A percentile compares a stretch with the other conserved stretches of the same genome.
These are phyloP conservation scores for Linum usitatissimum DNA, from an alignment of 345 rosid genomes.

Conservation along the genomic window DNA sequence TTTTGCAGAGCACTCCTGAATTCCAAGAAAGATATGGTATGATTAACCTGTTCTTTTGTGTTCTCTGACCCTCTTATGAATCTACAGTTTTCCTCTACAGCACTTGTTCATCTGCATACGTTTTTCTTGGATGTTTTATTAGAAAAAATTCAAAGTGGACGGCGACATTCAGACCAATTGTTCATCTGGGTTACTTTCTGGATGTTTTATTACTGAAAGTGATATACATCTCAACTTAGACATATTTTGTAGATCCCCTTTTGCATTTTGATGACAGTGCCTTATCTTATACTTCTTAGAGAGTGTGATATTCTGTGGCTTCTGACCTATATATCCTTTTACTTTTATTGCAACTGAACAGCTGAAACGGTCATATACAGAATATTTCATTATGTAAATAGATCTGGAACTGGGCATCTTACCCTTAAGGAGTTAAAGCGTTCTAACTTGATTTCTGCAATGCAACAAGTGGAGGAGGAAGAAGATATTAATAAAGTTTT, in stretches of 20 bases:
- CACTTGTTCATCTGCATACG: background rate
- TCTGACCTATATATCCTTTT: background rate
- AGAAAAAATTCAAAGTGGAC: too few species aligned
- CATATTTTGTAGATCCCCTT: too few species aligned
- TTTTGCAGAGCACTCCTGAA: constrained; percentile 2
- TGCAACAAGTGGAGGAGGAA: constrained; percentile 5
- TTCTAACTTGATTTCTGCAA: background rate
- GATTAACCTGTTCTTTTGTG: background rate
- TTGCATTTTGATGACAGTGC: background rate
- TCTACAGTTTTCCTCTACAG: background rate
- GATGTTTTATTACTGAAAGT: too few species aligned
- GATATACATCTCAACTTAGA: background rate
- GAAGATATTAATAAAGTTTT: constrained; percentile 4
- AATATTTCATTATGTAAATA: constrained; percentile 5
- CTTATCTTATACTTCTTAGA: background rate
- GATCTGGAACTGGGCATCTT: constrained; percentile 6
- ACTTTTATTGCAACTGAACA: background rate
- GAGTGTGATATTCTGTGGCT: background rate
- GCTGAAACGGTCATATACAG: constrained; percentile 7
- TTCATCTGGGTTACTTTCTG: too few species aligned
- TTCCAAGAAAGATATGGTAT: constrained; percentile 4
- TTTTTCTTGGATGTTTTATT: too few species aligned
- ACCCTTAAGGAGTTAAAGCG: constrained; percentile 2
- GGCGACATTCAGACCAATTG: background rate
- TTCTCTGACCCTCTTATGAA: background rate